Conservation (phyloP, 2,329 filamentous ascomycete genomes). For the Xylaria sp. region DNA sequence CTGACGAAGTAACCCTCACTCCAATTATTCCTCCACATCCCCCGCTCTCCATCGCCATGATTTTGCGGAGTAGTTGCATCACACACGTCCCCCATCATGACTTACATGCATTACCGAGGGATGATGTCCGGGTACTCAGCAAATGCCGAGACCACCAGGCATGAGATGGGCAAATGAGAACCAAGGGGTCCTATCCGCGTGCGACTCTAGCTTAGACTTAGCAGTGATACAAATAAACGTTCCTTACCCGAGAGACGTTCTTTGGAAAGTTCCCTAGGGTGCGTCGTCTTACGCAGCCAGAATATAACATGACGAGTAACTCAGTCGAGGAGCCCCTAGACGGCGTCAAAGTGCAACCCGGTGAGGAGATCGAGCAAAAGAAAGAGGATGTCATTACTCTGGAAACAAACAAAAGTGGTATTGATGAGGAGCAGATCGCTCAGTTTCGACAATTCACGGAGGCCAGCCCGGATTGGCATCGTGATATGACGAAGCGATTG, state of each 20-base stretch:
- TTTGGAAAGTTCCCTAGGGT: not conserved
- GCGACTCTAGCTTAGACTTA: not conserved
- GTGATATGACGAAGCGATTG: conserved; percentile 36
- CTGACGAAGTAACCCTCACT: conserved; percentile 1
- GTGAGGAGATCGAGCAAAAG: conserved; percentile 18
- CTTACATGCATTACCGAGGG: conserved; percentile 11
- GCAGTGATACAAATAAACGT: conserved; percentile 1
- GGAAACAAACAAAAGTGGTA: conserved; percentile 7
- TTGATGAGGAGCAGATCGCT: conserved; percentile 30
- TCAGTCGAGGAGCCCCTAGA: conserved; percentile 5
- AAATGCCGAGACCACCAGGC: conserved; percentile 1
- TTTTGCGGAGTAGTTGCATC: conserved; percentile 5
- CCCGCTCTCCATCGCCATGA: conserved; percentile 15
- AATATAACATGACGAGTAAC: conserved; percentile 2
- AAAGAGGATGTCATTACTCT: conserved; percentile 13
- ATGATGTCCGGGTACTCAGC: conserved; percentile 1
- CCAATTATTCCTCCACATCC: conserved; percentile 18
- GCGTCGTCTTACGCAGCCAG: not conserved
- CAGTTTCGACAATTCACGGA: conserved; percentile 33
- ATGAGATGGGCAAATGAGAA: not conserved
- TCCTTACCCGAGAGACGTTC: not conserved
- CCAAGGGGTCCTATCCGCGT: not conserved
- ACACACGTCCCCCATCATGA: conserved; percentile 8
- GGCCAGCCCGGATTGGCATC: conserved; percentile 35
- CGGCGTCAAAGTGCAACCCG: conserved; percentile 1